Conservation (phyloP, 768 basidiomycete species). For the Phanerodontia chrysosporium region DNA sequence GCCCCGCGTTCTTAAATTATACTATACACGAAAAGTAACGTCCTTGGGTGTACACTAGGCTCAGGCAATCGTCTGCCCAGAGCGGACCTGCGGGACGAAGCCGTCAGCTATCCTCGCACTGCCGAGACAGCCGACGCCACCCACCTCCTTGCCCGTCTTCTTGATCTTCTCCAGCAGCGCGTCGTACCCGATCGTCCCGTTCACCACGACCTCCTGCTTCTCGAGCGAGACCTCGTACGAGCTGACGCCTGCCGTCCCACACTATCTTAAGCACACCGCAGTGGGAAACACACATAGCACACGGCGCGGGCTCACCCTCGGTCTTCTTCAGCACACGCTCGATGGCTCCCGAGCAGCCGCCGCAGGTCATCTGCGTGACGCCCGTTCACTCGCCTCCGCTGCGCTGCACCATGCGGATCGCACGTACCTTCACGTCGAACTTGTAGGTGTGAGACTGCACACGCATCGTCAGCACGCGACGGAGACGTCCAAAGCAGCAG, state of each 20-base stretch:
- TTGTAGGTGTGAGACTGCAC: slow-evolving; percentile 49
- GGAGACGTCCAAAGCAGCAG: background rate
- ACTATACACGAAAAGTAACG: background rate
- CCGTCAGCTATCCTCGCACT: background rate
- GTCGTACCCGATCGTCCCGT: slow-evolving; percentile 56
- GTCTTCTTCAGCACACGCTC: slow-evolving; percentile 69
- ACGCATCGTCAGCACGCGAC: background rate
- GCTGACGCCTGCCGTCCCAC: slow-evolving; percentile 54
- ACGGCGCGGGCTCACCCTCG: slow-evolving; percentile 37
- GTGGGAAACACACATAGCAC: no score
- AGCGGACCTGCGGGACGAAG: slow-evolving; percentile 32
- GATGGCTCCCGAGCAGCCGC: slow-evolving; percentile 83
- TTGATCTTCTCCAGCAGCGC: slow-evolving; percentile 66
- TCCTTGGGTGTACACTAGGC: background rate
- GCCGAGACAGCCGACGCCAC: background rate
- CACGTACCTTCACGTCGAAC: slow-evolving; percentile 78
- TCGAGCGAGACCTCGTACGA: slow-evolving; percentile 60
- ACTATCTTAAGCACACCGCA: background rate
- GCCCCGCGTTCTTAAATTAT: background rate
- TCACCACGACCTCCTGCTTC: slow-evolving; percentile 71
- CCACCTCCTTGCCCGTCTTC: slow-evolving; percentile 90
- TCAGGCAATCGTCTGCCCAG: slow-evolving; percentile 39
- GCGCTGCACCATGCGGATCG: background rate
- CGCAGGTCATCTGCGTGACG: slow-evolving; percentile 73
- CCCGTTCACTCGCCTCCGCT: background rate